Base-by-base conservation (phyloP, 228 moss, liverwort and hornwort species). In the Sphagnum fallax region DNA sequence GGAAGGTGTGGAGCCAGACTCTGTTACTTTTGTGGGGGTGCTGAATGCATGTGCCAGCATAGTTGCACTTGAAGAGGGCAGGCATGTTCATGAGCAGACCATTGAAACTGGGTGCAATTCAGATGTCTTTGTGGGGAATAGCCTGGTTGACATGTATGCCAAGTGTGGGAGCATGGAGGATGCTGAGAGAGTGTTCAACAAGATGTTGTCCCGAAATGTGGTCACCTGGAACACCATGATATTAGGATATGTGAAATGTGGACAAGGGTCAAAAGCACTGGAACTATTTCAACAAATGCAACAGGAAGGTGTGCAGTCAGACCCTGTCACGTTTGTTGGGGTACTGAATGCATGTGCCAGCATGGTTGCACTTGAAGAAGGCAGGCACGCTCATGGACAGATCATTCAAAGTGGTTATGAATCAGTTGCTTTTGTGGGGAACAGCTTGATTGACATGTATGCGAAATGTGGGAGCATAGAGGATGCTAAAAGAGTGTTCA, bases 151-250 rank as follows among this genome's bases (percentile, higher is more conserved):
- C 52, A 87, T 87, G 87, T 76, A 80, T 63, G 70, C 83, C 70
- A 78, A 80, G 60, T 87, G 86, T 60, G 78, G 78, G 11, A 76
- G 70, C 51, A 70, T 87, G 70, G 76, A 5, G 53, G 68, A 11
- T 15, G 83, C 80, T 10, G 75, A 70, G 70, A 67, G 70, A 53
- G 78, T 51, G 5, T 83, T 87, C 62, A 67, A 69, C 32, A 68
- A 70, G 6, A 81, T 81, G 49, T 58, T 49, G 50, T 52, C 0
- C 62, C 78, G 72, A 65, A 78, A 83, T 71, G 78, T 87, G 60
- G 72, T 76, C 60, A 70, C 76, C n/a, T 87, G 78, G 80, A 87
- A 78, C 70, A 72, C 87, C 14, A 68, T 83, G 72, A 83, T 87
- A 65, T 67, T 80, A 53, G 76, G 74, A 50, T 78, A 83, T 68